Evolutionary conservation across 306 rosid species (phyloP), one percentile per base, ranked within the genome.

Genomic region (Cicer cuneatum): DNA sequence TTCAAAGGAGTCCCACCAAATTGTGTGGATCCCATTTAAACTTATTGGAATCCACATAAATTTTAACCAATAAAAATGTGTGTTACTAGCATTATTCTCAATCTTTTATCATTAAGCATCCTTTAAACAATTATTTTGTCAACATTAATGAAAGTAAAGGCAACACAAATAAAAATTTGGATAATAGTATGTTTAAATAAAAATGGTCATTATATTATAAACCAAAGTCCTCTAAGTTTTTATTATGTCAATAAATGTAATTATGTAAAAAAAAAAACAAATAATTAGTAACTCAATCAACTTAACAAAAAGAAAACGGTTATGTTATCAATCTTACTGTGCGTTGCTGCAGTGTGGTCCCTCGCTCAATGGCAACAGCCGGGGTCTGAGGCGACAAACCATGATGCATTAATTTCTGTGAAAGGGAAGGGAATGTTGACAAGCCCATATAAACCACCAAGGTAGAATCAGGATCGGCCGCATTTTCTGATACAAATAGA

Each of bases 381-480:
- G 98, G 98, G 8, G 96, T 93, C 37, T 83, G 73, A 19, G 91
- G 82, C 21, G 91, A 87, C 53, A 94, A 83, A 83, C 97, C 97
- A n/a, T 88, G 86, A 56, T 82, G 87, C 84, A 91, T 88, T 78
- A 94, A 81, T 86, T 91, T 91, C 69, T 71, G 79, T 58, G 98
- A 93, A 56, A 94, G 90, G 39, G 98, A 83, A 52, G 97, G 98
- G 68, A 94, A 88, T 43, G 98, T 94, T 29, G 97, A 88, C 73
- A 94, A 83, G 58, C 98, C 98, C 98, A 94, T 94, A 72, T 94
- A 91, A 63, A 94, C 91, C 52, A 94, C 97, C 86, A 91, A 83
- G 76, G 98, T 91, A 3, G 96, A 87, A 65, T 94, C 94, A 43
- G 88, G 83, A 78, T 93, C 97, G 2, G 94, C 96, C 46, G 96